Base-by-base conservation (phyloP, 2,329 filamentous ascomycete genomes). In the Fusarium piperis region DNA sequence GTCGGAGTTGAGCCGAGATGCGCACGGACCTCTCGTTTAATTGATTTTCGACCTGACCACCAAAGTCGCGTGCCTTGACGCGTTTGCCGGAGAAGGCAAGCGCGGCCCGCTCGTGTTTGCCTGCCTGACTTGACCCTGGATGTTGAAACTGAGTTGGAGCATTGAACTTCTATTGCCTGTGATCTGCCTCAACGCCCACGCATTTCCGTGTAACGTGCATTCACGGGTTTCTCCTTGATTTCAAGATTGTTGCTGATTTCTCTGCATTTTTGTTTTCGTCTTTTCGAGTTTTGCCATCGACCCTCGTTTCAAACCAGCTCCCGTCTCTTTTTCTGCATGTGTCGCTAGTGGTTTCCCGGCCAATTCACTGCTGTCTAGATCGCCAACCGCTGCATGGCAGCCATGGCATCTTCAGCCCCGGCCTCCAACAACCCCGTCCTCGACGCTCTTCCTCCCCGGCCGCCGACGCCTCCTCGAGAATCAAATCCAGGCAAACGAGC, bases 391-490 rank as follows among this genome's bases (percentile, higher is more conserved):
- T 81, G 81, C 80, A 76, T 79, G 65, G 76, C 78, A 79, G 81
- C 77, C 79, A 83, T 83, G 80, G 80, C 81, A 81, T 83, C 81
- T 82, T 80, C 80, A 80, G 80, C 79, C 70, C 68, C 77, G 78
- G 79, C 78, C 73, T 70, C 79, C 67, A 75, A 75, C 67, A 75
- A 75, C 68, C 75, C 67, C 33, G 57, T 84, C 75, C 82, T 90
- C 74, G 86, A 89, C 70, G 83, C 85, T 64, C 82, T 90, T 60
- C 83, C 86, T 70, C 80, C 88, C 67, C 86, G 89, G 79, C 90
- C 90, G 28, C 90, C 91, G n/a, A 93, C 90, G 35, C 90, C 91
- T 52, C 90, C 90, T n/a, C 87, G 86, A 73, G 88, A 89, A 78
- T 82, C 85, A 36, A 81, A 79, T 32, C 78, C 79, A 73, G 83